Conservation (phyloP, 2,329 filamentous ascomycete genomes). For the Colletotrichum eremochloae region DNA sequence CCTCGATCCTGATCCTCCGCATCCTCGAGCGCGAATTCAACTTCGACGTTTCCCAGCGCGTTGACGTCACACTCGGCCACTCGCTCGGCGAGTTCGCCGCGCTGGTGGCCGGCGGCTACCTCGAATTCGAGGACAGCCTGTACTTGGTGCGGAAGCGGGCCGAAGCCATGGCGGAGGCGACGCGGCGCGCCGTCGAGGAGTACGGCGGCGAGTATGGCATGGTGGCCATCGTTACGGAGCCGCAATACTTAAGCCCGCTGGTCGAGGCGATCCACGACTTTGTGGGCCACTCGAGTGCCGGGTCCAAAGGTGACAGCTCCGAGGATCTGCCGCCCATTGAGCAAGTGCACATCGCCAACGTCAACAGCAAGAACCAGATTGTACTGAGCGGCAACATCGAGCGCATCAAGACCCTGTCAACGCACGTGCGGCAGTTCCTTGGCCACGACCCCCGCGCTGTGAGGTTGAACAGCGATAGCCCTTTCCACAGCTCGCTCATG, state of each 20-base stretch:
- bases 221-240: slow-evolving; percentile 92
- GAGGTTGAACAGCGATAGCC: slow-evolving; percentile 85
- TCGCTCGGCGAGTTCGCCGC: slow-evolving; percentile 95
- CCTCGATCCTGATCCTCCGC: slow-evolving; percentile 88
- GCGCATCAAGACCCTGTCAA: slow-evolving; percentile 83
- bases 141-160: slow-evolving; percentile 82
- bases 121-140: slow-evolving; percentile 83
- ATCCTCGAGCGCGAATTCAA: slow-evolving; percentile 88
- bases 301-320: slow-evolving; percentile 75
- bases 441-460: slow-evolving; percentile 93
- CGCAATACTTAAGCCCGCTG: slow-evolving; percentile 77
- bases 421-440: slow-evolving; percentile 88
- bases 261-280: slow-evolving; percentile 84
- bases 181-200: slow-evolving; percentile 71
- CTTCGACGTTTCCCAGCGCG: slow-evolving; percentile 77
- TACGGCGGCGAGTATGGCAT: slow-evolving; percentile 91
- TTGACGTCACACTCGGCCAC: slow-evolving; percentile 89
- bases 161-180: slow-evolving; percentile 86
- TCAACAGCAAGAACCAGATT: slow-evolving; percentile 97
- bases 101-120: slow-evolving; percentile 85
- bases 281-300: slow-evolving; percentile 76
- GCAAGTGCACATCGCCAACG: slow-evolving; percentile 91
- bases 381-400: slow-evolving; percentile 90
- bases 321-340: slow-evolving; percentile 81
- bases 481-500: slow-evolving; percentile 95